Percentiles rank a stretch among this genome's conserved stretches.
phyloP scores from a whole-genome alignment of 2,329 filamentous ascomycete species.

The Scedosporium dehoogii region DNA sequence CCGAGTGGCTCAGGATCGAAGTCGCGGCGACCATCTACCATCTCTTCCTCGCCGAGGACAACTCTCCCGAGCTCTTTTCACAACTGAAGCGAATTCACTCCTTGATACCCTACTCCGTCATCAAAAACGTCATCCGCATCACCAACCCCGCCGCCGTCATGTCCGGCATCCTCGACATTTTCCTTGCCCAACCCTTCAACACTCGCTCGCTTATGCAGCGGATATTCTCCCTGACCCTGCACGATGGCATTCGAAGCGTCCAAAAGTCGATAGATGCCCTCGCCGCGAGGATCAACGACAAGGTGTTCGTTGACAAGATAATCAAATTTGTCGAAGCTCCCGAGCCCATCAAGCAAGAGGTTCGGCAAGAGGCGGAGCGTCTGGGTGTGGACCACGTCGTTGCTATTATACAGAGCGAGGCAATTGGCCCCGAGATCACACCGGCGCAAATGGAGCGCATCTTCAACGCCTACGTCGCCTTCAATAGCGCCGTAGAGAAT shows the following conservation, averaged over 20 bases:
- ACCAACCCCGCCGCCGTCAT: conserved; percentile 96
- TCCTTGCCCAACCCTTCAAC: conserved; percentile 90
- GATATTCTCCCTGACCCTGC: conserved; percentile 84
- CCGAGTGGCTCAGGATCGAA: conserved; percentile 95
- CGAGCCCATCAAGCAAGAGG: conserved; percentile 62
- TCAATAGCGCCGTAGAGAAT: conserved; percentile 90
- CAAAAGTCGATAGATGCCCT: conserved; percentile 80
- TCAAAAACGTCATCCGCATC: conserved; percentile 96
- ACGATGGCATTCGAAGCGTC: conserved; percentile 79
- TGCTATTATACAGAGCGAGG: conserved; percentile 69
- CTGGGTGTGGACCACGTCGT: conserved; percentile 82
- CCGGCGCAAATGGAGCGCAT: conserved; percentile 70
- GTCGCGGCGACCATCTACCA: conserved; percentile 95
- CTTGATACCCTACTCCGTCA: conserved; percentile 79
- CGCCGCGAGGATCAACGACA: conserved; percentile 67
- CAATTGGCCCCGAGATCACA: conserved; percentile 60
- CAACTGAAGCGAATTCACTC: conserved; percentile 93
- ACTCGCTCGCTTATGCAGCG: conserved; percentile 83
- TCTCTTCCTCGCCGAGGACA: conserved; percentile 94
- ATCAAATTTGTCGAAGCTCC: conserved; percentile 67
- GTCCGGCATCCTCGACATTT: conserved; percentile 89
- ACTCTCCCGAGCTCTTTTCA: conserved; percentile 90
- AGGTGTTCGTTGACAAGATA: conserved; percentile 69
- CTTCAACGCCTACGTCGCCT: conserved; percentile 92
- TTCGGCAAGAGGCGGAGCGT: conserved; percentile 61